phyloP scores from a whole-genome alignment of 2,329 filamentous ascomycete genomes.

The Ascochyta fabae region DNA sequence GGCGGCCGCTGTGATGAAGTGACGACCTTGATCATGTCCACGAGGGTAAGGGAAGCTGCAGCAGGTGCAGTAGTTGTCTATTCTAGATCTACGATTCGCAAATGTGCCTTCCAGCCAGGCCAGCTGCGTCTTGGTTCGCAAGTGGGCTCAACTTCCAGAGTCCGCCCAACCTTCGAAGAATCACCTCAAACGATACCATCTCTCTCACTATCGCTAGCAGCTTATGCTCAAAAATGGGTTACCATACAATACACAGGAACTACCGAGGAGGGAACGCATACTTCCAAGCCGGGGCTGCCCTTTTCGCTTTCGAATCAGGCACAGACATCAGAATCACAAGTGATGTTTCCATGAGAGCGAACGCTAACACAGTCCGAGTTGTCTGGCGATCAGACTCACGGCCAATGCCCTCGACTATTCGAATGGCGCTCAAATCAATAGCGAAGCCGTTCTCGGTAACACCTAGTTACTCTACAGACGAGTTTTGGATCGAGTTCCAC shows the following conservation, averaged over 20 bases:
- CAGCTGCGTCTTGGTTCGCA: too few species aligned
- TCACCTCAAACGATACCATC: not conserved
- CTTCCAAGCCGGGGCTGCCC: not conserved
- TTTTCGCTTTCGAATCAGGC: not conserved
- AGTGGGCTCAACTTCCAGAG: not conserved
- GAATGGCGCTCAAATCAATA: not conserved
- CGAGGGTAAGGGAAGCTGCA: too few species aligned
- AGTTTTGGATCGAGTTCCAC: not conserved
- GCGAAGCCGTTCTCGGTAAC: not conserved
- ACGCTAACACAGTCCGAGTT: not conserved
- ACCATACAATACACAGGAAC: not conserved
- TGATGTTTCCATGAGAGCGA: not conserved
- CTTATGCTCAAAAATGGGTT: not conserved
- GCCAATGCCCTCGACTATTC: not conserved
- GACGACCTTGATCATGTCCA: too few species aligned
- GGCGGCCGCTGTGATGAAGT: too few species aligned
- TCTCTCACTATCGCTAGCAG: not conserved
- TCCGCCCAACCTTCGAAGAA: not conserved
- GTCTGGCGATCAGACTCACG: not conserved
- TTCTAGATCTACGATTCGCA: too few species aligned
- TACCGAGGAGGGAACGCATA: not conserved
- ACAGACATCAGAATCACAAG: not conserved
- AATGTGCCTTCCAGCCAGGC: too few species aligned
- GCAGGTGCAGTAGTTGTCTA: too few species aligned
- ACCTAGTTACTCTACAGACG: not conserved